Percentiles rank a stretch among this genome's conserved stretches.
phyloP scores from a whole-genome alignment of 805 yeast genomes.

The Candida awuae region DNA sequence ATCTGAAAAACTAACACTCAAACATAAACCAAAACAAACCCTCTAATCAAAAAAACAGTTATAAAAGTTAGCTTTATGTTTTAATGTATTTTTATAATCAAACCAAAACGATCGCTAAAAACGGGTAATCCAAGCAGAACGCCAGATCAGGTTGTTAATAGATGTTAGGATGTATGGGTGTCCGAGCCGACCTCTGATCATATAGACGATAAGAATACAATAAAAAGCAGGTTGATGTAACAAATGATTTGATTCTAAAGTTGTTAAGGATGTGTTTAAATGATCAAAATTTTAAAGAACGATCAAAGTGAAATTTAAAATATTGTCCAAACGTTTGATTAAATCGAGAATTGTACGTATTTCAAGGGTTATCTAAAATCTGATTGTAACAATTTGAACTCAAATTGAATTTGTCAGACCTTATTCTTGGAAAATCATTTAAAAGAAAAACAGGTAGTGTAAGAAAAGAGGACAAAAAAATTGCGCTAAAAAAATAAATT shows the following conservation, averaged over 20 bases:
- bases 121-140: slow-evolving; percentile 14
- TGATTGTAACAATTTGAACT: background rate
- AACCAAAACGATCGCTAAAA: slow-evolving; percentile 11
- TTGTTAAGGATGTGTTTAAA: background rate
- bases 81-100: background rate
- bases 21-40: background rate
- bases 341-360: slow-evolving; percentile 1
- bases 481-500: no score
- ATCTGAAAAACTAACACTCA: background rate
- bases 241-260: no score
- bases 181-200: slow-evolving; percentile 11
- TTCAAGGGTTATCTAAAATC: background rate
- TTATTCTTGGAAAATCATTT: no score
- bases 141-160: slow-evolving; percentile 10
- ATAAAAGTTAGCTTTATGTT: background rate
- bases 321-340: background rate
- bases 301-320: no score
- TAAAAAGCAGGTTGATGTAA: background rate
- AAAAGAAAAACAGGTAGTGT: no score
- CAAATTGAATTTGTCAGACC: no score
- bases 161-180: slow-evolving; percentile 13
- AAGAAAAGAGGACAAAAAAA: no score
- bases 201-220: background rate
- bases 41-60: background rate
- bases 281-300: background rate